Evolutionary conservation across 2,329 filamentous ascomycete genomes (phyloP), one percentile per base, ranked within the genome.

Genomic region (Cercospora berteroae): DNA sequence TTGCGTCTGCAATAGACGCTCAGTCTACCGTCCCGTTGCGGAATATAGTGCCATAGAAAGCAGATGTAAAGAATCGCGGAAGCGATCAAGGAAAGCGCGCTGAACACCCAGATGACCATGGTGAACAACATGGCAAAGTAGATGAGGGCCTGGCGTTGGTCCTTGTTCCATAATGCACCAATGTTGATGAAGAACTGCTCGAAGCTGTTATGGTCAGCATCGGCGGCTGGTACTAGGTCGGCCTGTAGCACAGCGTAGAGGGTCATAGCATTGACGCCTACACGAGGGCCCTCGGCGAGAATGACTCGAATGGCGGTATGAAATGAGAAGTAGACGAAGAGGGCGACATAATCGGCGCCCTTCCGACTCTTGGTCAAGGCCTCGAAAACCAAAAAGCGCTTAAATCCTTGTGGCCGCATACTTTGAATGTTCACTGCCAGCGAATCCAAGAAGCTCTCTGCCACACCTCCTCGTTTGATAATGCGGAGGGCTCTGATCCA

Each of bases 71-170:
- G 88, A 1, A 96, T 74, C 23, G 89, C 82, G 0, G 92, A 93
- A 9, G 91, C 76, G n/a, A 94, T 81, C 60, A 98, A 84, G 65
- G 82, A 85, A 63, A 98, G 77, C 5, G 91, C 86, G 0, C 91
- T 90, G 73, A 98, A 89, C 13, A 93, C 84, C 94, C 94, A 98
- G 73, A 98, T 88, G 64, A 97, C 78, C 23, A 97, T 79, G 3
- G 94, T 97, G 80, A 97, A 98, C 70, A 93, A 82, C 95, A 98
- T 98, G 79, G 92, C 90, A 44, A 89, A 91, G 61, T 98, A 84
- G 72, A 97, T 91, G 68, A 95, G 81, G 1, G 91, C 92, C 79
- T 97, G 92, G 71, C 89, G 88, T 69, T 88, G 89, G 78, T 96
- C 90, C 36, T 89, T 83, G 16, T 89, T 83, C 31, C 91, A 91